Evolutionary conservation across 2,329 filamentous ascomycete species (phyloP).

Genomic region (Diplocarpon mali): DNA sequence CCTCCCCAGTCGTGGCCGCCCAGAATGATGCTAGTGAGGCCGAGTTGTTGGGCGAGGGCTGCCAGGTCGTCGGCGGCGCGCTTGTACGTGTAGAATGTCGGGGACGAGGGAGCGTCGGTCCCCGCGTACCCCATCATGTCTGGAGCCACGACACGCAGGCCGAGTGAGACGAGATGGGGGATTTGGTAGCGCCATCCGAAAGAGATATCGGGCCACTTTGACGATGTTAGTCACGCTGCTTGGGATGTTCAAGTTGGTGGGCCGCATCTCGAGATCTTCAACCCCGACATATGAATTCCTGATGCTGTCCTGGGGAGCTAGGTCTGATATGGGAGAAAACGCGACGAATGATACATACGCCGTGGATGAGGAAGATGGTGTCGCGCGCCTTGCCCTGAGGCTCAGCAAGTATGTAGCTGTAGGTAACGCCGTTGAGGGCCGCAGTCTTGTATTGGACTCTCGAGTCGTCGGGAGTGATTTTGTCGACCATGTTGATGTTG

Average conservation of each 20-base stretch:
- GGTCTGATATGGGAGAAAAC: no score
- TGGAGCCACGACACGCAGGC: constrained; percentile 69
- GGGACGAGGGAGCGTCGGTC: constrained; percentile 55
- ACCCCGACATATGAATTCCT: no score
- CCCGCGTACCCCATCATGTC: constrained; percentile 81
- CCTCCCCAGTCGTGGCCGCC: constrained; percentile 90
- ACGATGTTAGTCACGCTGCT: no score
- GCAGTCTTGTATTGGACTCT: constrained; percentile 54
- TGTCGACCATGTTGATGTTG: constrained; percentile 41
- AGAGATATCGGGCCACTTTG: constrained; percentile 59
- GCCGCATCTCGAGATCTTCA: no score
- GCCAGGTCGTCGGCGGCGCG: constrained; percentile 64
- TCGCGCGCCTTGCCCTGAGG: constrained; percentile 34
- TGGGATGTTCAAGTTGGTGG: no score
- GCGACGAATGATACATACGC: constrained; percentile 26
- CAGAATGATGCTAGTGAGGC: constrained; percentile 54
- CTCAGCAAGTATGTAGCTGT: constrained; percentile 51
- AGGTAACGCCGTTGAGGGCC: constrained; percentile 56
- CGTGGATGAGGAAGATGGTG: constrained; percentile 42
- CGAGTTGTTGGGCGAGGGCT: constrained; percentile 46
- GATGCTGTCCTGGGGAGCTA: no score
- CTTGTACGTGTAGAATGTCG: constrained; percentile 59
- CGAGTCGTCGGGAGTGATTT: constrained; percentile 54
- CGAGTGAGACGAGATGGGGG: constrained; percentile 59
- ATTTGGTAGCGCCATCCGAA: constrained; percentile 89